Conservation (phyloP, 164 flowering plant species). For the Tinospora cordifolia region DNA sequence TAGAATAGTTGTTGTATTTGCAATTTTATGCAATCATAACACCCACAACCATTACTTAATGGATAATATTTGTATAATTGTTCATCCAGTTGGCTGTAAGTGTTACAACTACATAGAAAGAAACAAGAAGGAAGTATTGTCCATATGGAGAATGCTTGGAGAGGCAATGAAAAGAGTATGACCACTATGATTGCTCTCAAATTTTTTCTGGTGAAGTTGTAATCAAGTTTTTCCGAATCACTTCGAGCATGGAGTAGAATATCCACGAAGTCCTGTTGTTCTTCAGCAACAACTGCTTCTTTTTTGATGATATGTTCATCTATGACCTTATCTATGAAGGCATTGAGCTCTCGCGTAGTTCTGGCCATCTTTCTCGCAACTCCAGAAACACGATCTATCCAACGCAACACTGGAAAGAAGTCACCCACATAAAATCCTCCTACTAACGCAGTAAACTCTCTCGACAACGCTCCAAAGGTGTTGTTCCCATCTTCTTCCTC, state of each 20-base stretch:
- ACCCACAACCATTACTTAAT: too few species aligned
- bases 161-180: background rate
- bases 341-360: constrained; percentile 4
- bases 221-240: background rate
- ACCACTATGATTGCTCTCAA: constrained; percentile 9
- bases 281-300: background rate
- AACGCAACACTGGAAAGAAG: constrained; percentile 7
- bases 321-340: constrained; percentile 11
- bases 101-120: too few species aligned
- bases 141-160: too few species aligned
- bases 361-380: constrained; percentile 3
- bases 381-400: constrained; percentile 11
- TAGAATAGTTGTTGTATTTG: too few species aligned
- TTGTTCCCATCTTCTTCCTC: background rate
- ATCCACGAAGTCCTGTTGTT: background rate
- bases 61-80: too few species aligned
- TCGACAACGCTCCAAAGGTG: constrained; percentile 13
- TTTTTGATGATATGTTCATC: constrained; percentile 1
- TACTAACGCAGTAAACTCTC: background rate
- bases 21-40: too few species aligned
- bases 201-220: background rate
- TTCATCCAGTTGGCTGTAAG: too few species aligned
- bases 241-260: constrained; percentile 6
- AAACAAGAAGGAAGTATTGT: too few species aligned
- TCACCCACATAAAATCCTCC: constrained; percentile 10